phyloP scores from a whole-genome alignment of 768 basidiomycete species.

The Lactarius deliciosus region DNA sequence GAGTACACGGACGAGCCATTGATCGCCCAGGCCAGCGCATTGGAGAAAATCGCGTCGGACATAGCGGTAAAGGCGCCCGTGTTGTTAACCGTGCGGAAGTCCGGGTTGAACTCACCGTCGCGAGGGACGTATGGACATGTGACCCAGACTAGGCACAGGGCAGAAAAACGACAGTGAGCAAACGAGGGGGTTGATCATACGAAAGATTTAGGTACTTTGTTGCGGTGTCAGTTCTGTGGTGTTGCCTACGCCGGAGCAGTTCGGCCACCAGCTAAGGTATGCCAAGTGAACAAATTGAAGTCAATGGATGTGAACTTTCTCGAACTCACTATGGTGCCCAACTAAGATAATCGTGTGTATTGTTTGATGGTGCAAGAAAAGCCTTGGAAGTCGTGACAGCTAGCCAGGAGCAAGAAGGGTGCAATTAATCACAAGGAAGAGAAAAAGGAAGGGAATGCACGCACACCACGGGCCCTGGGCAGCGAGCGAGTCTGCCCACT shows the following conservation, averaged over 20 bases:
- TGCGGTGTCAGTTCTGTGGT: slow-evolving; percentile 35
- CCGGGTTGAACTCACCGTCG: slow-evolving; percentile 40
- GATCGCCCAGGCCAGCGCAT: slow-evolving; percentile 36
- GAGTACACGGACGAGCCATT: slow-evolving; percentile 35
- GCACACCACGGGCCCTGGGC: slow-evolving; percentile 29
- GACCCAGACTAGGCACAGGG: slow-evolving; percentile 27
- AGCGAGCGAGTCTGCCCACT: slow-evolving; percentile 28
- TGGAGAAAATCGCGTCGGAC: slow-evolving; percentile 37
- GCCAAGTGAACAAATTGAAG: neutral
- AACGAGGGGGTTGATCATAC: neutral
- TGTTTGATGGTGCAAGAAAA: slow-evolving; percentile 10
- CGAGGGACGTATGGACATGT: slow-evolving; percentile 35
- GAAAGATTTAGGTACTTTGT: slow-evolving; percentile 28
- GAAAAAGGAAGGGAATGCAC: neutral
- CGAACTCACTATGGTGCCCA: slow-evolving; percentile 29
- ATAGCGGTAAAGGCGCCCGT: slow-evolving; percentile 34
- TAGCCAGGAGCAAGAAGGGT: neutral
- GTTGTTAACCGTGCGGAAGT: slow-evolving; percentile 34
- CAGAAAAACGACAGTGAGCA: neutral
- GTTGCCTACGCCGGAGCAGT: slow-evolving; percentile 36
- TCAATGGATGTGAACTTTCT: neutral
- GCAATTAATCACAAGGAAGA: neutral
- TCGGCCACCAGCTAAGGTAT: slow-evolving; percentile 31
- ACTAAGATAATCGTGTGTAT: slow-evolving; percentile 28
- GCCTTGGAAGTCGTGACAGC: slow-evolving; percentile 32